A percentile compares a stretch with the other conserved stretches of the same genome.
phyloP scores from a whole-genome alignment of 192 early-diverging fungal genomes.

The Podila epigama region DNA sequence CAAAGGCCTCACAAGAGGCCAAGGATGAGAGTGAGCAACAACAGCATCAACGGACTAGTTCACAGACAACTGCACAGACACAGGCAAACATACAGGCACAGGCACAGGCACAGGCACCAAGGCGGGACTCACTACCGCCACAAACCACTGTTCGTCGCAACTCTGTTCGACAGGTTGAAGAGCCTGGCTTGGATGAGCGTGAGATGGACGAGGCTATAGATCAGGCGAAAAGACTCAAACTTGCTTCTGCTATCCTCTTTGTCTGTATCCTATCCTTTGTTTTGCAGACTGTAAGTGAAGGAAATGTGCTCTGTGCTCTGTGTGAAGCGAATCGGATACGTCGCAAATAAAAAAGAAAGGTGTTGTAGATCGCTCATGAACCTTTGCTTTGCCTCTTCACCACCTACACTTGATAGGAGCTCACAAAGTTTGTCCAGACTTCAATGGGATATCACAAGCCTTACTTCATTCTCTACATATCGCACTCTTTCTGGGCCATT shows the following conservation, averaged over 20 bases:
- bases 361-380: background rate
- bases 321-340: background rate
- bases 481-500: conserved; percentile 24
- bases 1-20: background rate
- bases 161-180: conserved; percentile 12
- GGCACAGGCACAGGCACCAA: background rate
- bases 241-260: conserved; percentile 48
- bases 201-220: background rate
- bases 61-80: background rate
- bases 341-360: background rate
- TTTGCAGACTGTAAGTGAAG: conserved; percentile 58
- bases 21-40: background rate
- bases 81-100: background rate
- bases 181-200: background rate
- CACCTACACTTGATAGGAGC: conserved; percentile 36
- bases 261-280: conserved; percentile 61
- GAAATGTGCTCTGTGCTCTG: too few relatives aligned
- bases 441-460: conserved; percentile 64
- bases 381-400: background rate
- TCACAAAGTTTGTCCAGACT: conserved; percentile 67
- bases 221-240: conserved; percentile 5
- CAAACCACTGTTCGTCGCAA: conserved; percentile 1
- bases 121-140: background rate
- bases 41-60: background rate
- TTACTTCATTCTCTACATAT: conserved; percentile 66